A percentile compares a stretch with the other conserved stretches of the same genome.
Evolutionary conservation across 2,329 filamentous ascomycete species (phyloP).

Genomic region (Raffaelea albimanens): DNA sequence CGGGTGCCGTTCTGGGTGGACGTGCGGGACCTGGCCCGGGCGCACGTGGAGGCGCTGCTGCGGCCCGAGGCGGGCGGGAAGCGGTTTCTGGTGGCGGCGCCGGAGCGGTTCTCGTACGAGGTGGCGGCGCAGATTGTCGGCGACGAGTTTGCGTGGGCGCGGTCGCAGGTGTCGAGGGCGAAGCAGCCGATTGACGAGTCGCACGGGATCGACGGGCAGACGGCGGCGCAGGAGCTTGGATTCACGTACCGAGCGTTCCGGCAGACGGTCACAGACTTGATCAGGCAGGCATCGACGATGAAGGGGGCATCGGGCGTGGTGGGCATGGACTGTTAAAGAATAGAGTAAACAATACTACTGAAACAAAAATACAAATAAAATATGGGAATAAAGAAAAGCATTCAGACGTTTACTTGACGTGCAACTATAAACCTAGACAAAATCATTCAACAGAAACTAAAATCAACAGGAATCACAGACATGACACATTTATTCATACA

Average conservation of each 20-base stretch:
- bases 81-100: slow-evolving; percentile 20
- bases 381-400: no score
- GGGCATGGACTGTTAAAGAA: no score
- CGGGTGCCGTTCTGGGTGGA: slow-evolving; percentile 11
- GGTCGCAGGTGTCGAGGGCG: slow-evolving; percentile 5
- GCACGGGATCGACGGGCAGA: slow-evolving; percentile 8
- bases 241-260: slow-evolving; percentile 6
- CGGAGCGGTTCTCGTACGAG: slow-evolving; percentile 36
- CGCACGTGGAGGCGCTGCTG: slow-evolving; percentile 7
- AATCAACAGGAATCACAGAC: no score
- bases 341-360: no score
- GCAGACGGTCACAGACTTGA: slow-evolving; percentile 7
- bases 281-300: slow-evolving; percentile 43
- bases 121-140: slow-evolving; percentile 32
- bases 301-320: neutral
- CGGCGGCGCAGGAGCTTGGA: slow-evolving; percentile 4
- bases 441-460: no score
- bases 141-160: slow-evolving; percentile 28
- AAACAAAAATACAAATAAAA: no score
- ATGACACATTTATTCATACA: no score
- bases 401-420: no score
- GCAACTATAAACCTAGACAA: no score
- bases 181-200: slow-evolving; percentile 7
- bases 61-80: slow-evolving; percentile 14
- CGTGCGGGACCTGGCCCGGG: slow-evolving; percentile 8